These are phyloP conservation scores for Gastrolobium villosum DNA, from an alignment of 306 rosid genomes.

Conservation along the genomic window DNA sequence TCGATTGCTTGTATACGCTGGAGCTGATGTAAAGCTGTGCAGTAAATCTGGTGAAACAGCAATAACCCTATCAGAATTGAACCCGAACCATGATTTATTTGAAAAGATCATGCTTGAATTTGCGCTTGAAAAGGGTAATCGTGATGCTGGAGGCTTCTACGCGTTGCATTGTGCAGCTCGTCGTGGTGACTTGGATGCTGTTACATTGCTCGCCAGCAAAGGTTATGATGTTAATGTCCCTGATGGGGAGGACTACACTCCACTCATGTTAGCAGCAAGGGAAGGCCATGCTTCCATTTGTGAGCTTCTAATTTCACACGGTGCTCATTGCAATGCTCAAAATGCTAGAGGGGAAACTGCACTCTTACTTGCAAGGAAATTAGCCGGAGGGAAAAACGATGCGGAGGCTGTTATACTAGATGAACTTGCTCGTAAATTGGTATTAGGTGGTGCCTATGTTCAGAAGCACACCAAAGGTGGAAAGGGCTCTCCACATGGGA, in stretches of 20 bases:
- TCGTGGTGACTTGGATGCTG: conserved; percentile 82
- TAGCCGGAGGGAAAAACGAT: conserved; percentile 45
- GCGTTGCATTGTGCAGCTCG: conserved; percentile 95
- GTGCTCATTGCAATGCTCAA: conserved; percentile 64
- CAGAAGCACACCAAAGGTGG: conserved; percentile 88
- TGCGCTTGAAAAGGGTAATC: conserved; percentile 84
- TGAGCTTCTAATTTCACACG: conserved; percentile 68
- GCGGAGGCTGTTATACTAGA: conserved; percentile 75
- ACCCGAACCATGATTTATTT: conserved; percentile 69
- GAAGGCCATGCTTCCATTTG: conserved; percentile 82
- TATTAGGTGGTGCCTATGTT: conserved; percentile 62
- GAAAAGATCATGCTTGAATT: conserved; percentile 94
- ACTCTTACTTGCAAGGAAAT: conserved; percentile 72
- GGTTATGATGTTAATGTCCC: conserved; percentile 85
- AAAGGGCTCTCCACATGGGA: conserved; percentile 75
- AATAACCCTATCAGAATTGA: conserved; percentile 63
- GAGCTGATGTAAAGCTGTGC: conserved; percentile 79
- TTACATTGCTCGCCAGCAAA: conserved; percentile 69
- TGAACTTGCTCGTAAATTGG: conserved; percentile 75
- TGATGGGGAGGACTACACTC: conserved; percentile 84
- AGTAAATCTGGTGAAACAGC: conserved; percentile 86
- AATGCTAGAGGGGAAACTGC: conserved; percentile 82
- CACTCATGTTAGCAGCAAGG: conserved; percentile 94
- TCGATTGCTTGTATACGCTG: conserved; percentile 83
- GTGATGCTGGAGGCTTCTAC: conserved; percentile 74